Base-by-base conservation (phyloP, 345 rosid species). In the Moringa oleifera region DNA sequence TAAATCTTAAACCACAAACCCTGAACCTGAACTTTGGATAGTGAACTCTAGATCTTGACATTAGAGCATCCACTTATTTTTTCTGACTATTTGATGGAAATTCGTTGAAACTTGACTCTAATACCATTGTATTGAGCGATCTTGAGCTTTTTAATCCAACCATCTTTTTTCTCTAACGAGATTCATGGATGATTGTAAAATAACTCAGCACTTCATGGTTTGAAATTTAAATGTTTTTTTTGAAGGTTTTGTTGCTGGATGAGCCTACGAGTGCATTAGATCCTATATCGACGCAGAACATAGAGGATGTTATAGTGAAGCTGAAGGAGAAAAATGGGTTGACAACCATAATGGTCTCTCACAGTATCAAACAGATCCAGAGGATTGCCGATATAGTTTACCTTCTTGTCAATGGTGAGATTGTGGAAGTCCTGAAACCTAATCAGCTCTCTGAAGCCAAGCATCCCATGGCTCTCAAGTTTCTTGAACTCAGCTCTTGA, bases 181-280 rank as follows among this genome's bases (percentile, higher is more conserved):
- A n/a, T n/a, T n/a, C n/a, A n/a, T n/a, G n/a, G n/a, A n/a, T n/a
- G n/a, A n/a, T n/a, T n/a, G n/a, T n/a, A n/a, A n/a, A n/a, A n/a
- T n/a, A n/a, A n/a, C n/a, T n/a, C n/a, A n/a, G n/a, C n/a, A n/a
- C n/a, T n/a, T n/a, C n/a, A n/a, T n/a, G n/a, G n/a, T n/a, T n/a
- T n/a, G n/a, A n/a, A n/a, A n/a, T n/a, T n/a, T 18, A 1, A 22
- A 13, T 47, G 47, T 28, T 18, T 21, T 19, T 20, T 25, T 21
- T 49, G 46, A 63, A 83, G 88, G 95, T 93, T 61, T 70, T 93
- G 65, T 70, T 93, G 11, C 71, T 88, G 46, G 94, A 93, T 57
- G 92, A 90, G 66, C 97, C 97, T 2, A 90, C 97, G 0, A 90
- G 98, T 19, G 95, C 97, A 0, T 51, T 93, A 73, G 97, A 93